Conservation (phyloP, 768 basidiomycete species). For the Harrya chromipes region DNA sequence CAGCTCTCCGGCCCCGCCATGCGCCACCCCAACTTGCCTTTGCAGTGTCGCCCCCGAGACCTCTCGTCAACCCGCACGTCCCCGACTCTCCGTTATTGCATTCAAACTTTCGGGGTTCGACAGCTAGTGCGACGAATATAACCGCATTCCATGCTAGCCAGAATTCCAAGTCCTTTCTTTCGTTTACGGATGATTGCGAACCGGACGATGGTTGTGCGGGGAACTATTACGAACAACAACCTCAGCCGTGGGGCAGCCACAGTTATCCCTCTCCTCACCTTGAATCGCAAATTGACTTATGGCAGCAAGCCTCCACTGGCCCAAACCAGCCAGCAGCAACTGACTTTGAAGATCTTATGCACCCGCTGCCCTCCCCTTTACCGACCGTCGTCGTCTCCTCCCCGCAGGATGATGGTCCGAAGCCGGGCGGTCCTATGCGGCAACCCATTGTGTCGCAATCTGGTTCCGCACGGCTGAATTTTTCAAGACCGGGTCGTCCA, state of each 20-base stretch:
- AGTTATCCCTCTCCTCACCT: neutral
- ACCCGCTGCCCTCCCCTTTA: slow-evolving; percentile 27
- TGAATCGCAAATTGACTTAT: slow-evolving; percentile 9
- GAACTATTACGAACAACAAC: slow-evolving; percentile 34
- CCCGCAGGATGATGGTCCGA: slow-evolving; percentile 28
- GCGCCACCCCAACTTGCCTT: neutral
- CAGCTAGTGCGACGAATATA: slow-evolving; percentile 33
- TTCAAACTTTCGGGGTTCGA: slow-evolving; percentile 43
- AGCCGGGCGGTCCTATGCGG: slow-evolving; percentile 29
- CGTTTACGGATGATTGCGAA: slow-evolving; percentile 31
- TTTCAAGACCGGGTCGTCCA: slow-evolving; percentile 60
- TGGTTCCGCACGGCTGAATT: slow-evolving; percentile 45
- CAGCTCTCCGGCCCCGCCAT: slow-evolving; percentile 11
- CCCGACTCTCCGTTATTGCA: slow-evolving; percentile 50
- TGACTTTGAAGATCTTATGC: slow-evolving; percentile 15
- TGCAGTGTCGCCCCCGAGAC: slow-evolving; percentile 11
- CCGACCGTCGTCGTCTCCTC: slow-evolving; percentile 58
- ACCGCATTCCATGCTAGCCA: slow-evolving; percentile 6
- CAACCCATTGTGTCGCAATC: slow-evolving; percentile 39
- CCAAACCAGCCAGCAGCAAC: slow-evolving; percentile 4
- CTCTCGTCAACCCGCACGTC: slow-evolving; percentile 5
- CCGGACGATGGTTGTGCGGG: slow-evolving; percentile 35
- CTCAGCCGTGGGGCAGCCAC: neutral
- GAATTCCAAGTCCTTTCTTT: slow-evolving; percentile 27
- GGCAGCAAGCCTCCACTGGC: slow-evolving; percentile 11